Percentiles rank a stretch among this genome's conserved stretches.
These are phyloP conservation scores for Mucor lusitanicus DNA, from an alignment of 371 early-diverging fungal species.

Conservation along the genomic window DNA sequence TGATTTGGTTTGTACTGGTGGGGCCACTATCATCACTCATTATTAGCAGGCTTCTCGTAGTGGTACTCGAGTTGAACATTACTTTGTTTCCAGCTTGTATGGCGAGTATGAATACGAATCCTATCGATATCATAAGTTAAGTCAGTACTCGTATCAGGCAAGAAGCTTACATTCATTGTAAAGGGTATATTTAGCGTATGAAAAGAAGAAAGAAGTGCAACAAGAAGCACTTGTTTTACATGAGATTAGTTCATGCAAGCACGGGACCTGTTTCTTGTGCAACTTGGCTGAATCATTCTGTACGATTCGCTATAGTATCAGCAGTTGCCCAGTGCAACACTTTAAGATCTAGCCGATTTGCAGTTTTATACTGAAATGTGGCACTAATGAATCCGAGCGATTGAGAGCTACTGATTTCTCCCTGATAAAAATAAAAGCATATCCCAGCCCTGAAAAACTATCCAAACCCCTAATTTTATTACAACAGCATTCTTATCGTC, in stretches of 20 bases:
- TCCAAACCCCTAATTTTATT: background rate
- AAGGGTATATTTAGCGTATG: background rate
- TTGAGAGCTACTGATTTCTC: background rate
- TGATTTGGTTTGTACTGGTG: slow-evolving; percentile 19
- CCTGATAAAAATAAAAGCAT: background rate
- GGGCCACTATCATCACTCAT: slow-evolving; percentile 3
- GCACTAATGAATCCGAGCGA: background rate
- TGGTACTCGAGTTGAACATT: background rate
- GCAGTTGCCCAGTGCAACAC: background rate
- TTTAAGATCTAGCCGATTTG: background rate
- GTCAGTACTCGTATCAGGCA: background rate
- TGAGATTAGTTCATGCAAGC: background rate
- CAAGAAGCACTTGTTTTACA: background rate
- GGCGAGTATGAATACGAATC: background rate
- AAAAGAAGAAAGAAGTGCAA: background rate
- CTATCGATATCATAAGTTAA: background rate
- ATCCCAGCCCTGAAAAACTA: background rate
- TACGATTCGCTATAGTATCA: background rate
- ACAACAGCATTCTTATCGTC: background rate
- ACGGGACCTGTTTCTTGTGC: background rate
- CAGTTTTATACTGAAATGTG: too few species aligned
- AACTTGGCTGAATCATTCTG: background rate
- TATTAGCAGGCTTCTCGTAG: too few species aligned
- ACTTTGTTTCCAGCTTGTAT: background rate
- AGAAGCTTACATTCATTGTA: background rate